phyloP scores from a whole-genome alignment of 2,329 filamentous ascomycete species.

The Colletotrichum sp. region DNA sequence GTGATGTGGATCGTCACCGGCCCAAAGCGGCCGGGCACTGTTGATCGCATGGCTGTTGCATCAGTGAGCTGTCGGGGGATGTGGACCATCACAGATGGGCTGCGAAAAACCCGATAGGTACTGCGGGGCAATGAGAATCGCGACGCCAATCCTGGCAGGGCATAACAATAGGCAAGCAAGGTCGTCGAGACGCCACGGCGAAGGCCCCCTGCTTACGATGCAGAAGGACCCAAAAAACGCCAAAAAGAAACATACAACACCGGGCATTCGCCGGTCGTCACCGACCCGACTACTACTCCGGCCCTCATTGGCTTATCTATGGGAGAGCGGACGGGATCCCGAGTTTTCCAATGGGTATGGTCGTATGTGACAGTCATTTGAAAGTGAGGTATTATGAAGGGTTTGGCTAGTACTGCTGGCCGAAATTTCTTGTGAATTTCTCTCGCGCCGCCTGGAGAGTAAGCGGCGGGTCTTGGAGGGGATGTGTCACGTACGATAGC shows the following conservation, averaged over 20 bases:
- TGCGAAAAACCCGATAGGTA: not conserved
- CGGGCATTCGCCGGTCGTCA: not conserved
- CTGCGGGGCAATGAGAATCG: not conserved
- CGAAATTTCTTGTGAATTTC: not conserved
- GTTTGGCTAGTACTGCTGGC: not conserved
- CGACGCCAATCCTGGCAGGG: not conserved
- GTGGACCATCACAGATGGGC: not conserved
- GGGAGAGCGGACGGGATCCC: not conserved
- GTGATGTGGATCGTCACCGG: not conserved
- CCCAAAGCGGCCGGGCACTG: not conserved
- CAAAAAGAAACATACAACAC: no score
- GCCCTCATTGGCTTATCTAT: not conserved
- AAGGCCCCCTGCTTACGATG: not conserved
- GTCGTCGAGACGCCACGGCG: not conserved
- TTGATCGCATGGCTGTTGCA: not conserved
- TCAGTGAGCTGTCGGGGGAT: not conserved
- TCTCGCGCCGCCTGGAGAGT: not conserved
- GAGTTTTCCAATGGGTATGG: not conserved
- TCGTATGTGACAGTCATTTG: accelerated
- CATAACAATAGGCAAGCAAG: not conserved
- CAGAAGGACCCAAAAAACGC: not conserved
- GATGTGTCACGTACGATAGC: no score
- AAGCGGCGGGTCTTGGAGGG: no score
- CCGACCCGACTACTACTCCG: not conserved
- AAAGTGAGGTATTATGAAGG: not conserved